Evolutionary conservation across 768 basidiomycete genomes (phyloP), one percentile per base, ranked within the genome.

Genomic region (Agrocybe chaxingu): DNA sequence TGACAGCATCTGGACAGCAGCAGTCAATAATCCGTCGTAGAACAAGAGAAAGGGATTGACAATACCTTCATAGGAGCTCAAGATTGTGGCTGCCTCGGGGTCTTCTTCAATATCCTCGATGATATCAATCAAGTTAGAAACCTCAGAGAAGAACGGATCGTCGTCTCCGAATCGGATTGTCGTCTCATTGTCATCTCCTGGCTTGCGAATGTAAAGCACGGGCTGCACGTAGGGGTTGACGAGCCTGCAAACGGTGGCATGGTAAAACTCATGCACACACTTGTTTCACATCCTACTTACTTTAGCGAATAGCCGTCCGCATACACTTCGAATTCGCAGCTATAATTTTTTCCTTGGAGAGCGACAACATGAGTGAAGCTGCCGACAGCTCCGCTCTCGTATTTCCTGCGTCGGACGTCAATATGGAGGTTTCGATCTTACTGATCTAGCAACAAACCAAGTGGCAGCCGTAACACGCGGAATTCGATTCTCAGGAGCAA

Each of bases 191-290:
- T 92, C 89, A 62, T 85, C 85, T 47, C 88, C 92, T 3, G 91
- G 90, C 62, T 76, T 81, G 60, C 96, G 90, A 56, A 98, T 77
- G 64, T 87, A 86, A 32, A 98, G 82, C 5, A 89, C 77, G 5
- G 96, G 96, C 59, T 87, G 82, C 49, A 95, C 91, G 71, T 98
- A 98, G 12, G 96, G 95, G 70, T 98, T 91, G 44, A 89, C 85
- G 38, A 92, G 77, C 67, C 89, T 91, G 50, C 11, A 29, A 44
- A 13, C 5, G 41, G 30, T 42, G 48, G 34, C 11, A 38, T 40
- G n/a, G 9, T 13, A 8, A 7, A 34, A 40, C 39, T 37, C 10
- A 18, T 18, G 9, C 36, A 11, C 31, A n/a, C 12, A 5, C 1
- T 24, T 24, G 24, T 5, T 24, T 24, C 3, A 51, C 13, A 31